Evolutionary conservation across 2,329 filamentous ascomycete species (phyloP).

Genomic region (Gyromitra esculenta): DNA sequence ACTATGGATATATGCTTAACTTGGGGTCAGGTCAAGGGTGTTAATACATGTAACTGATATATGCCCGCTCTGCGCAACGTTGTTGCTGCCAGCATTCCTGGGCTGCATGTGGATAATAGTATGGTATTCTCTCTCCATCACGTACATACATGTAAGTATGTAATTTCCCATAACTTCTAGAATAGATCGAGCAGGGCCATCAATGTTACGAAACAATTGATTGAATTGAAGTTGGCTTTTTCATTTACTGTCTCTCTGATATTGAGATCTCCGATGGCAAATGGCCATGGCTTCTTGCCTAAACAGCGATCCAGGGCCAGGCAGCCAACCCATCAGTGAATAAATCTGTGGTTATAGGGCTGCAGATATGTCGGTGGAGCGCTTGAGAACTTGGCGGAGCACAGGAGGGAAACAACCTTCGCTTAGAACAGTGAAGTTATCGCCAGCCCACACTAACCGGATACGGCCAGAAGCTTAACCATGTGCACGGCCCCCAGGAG

Average conservation of each 20-base stretch:
- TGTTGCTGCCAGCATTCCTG: neutral
- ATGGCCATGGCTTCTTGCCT: neutral
- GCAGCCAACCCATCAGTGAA: neutral
- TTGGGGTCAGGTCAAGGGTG: no score
- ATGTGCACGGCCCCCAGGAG: neutral
- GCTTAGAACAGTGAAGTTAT: neutral
- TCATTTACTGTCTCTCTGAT: neutral
- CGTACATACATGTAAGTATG: no score
- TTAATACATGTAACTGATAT: neutral
- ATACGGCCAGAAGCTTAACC: neutral
- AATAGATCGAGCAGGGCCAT: neutral
- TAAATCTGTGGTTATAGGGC: slow-evolving; percentile 16
- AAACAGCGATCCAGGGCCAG: neutral
- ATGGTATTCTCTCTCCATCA: no score
- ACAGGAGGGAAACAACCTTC: neutral
- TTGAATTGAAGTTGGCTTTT: no score
- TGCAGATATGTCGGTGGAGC: neutral
- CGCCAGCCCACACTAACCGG: neutral
- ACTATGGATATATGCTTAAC: no score
- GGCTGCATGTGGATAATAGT: no score
- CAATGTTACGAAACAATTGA: neutral
- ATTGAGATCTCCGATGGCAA: neutral
- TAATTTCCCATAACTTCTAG: no score
- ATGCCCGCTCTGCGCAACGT: neutral
- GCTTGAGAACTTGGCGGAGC: neutral